Conservation (phyloP, 2,329 filamentous ascomycete genomes). For the Curvularia sp. region DNA sequence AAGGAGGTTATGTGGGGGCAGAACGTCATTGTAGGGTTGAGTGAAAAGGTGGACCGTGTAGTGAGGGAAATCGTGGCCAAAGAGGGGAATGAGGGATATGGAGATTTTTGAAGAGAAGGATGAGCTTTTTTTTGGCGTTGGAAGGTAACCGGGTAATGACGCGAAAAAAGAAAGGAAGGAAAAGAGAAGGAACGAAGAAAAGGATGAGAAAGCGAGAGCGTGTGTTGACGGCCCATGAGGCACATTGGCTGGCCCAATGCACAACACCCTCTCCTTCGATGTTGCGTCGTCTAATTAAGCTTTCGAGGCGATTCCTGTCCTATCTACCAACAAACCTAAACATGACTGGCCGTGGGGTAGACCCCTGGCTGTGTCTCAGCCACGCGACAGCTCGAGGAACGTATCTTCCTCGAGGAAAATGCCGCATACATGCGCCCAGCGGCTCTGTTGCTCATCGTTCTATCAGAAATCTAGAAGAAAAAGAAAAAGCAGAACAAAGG, state of each 20-base stretch:
- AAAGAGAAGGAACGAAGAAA: not conserved
- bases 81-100: conserved; percentile 6
- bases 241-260: not conserved
- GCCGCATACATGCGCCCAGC: not conserved
- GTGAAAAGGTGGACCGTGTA: conserved; percentile 15
- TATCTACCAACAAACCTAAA: not conserved
- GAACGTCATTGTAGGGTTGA: conserved; percentile 7
- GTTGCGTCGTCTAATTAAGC: not conserved
- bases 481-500: not conserved
- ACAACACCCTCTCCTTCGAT: not conserved
- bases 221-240: not conserved
- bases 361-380: not conserved
- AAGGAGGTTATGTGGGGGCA: conserved; percentile 7
- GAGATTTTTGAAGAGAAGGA: conserved; percentile 2
- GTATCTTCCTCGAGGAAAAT: not conserved
- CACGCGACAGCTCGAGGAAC: not conserved
- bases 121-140: not conserved
- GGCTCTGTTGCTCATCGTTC: not conserved
- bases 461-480: not conserved
- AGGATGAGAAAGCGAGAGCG: not conserved
- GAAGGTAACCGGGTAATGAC: not conserved
- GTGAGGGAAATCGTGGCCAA: conserved; percentile 2
- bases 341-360: not conserved
- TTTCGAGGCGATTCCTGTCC: not conserved
- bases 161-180: too few relatives aligned